A percentile compares a stretch with the other conserved stretches of the same genome.
Evolutionary conservation across 179 eudicot species (phyloP).

Genomic region (Corrigiola litoralis): DNA sequence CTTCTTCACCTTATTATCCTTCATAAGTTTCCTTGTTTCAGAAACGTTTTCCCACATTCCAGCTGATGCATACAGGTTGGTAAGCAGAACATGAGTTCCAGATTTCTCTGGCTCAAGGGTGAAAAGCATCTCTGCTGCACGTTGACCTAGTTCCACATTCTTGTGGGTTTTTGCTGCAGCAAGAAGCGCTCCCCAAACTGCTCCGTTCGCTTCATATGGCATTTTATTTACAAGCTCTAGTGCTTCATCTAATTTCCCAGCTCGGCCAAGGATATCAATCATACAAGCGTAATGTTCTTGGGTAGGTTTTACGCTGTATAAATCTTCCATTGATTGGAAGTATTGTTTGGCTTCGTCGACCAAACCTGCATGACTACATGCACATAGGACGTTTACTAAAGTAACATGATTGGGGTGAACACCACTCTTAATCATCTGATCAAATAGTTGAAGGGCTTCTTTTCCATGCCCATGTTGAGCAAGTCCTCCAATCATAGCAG

Average conservation of each 20-base stretch:
- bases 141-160: slow-evolving; percentile 58
- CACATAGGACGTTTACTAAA: slow-evolving; percentile 62
- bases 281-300: slow-evolving; percentile 83
- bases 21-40: slow-evolving; percentile 62
- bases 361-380: slow-evolving; percentile 79
- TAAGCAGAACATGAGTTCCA: slow-evolving; percentile 62
- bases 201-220: slow-evolving; percentile 73
- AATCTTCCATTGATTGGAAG: slow-evolving; percentile 56
- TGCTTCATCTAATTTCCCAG: slow-evolving; percentile 59
- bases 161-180: slow-evolving; percentile 74
- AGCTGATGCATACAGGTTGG: slow-evolving; percentile 75
- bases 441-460: slow-evolving; percentile 57
- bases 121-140: slow-evolving; percentile 60
- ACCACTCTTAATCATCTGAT: slow-evolving; percentile 52
- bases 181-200: slow-evolving; percentile 81
- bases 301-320: slow-evolving; percentile 54
- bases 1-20: slow-evolving; percentile 61
- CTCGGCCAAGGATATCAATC: slow-evolving; percentile 78
- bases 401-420: slow-evolving; percentile 67
- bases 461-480: slow-evolving; percentile 83
- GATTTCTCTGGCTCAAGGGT: slow-evolving; percentile 68
- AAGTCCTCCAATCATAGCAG: slow-evolving; percentile 82
- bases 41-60: slow-evolving; percentile 77
- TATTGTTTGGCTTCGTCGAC: slow-evolving; percentile 56
- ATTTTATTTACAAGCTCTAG: slow-evolving; percentile 50